Conservation (phyloP, 345 rosid genomes). For the Brassica napus region DNA sequence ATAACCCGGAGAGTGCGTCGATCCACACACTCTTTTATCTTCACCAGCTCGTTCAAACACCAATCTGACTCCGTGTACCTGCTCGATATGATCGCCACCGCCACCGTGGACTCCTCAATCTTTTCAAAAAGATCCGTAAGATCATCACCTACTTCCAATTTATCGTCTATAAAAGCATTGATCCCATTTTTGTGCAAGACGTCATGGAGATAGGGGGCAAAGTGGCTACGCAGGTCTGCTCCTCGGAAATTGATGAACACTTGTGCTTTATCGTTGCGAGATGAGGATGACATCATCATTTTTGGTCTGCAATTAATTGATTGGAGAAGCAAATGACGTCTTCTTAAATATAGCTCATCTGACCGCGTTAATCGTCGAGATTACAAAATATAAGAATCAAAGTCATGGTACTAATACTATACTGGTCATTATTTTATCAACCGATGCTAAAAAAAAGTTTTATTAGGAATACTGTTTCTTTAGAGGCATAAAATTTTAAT, state of each 20-base stretch:
- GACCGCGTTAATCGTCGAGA: conserved; percentile 1
- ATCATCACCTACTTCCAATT: not conserved
- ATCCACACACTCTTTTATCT: conserved; percentile 27
- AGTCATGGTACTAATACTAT: too few species aligned
- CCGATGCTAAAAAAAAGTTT: too few species aligned
- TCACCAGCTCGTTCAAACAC: conserved; percentile 36
- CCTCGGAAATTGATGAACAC: conserved; percentile 42
- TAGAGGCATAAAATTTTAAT: too few species aligned
- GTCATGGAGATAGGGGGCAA: conserved; percentile 9
- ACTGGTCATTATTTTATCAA: too few species aligned
- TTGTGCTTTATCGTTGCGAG: not conserved
- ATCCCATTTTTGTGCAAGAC: not conserved
- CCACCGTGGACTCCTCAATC: conserved; percentile 23
- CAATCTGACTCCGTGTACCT: conserved; percentile 27
- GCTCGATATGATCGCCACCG: conserved; percentile 19
- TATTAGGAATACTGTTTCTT: too few species aligned
- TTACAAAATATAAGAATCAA: not conserved
- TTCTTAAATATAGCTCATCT: conserved; percentile 1
- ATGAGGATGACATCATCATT: not conserved
- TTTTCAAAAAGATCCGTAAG: not conserved
- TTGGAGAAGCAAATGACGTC: not conserved
- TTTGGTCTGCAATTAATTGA: not conserved
- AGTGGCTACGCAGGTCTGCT: conserved; percentile 3
- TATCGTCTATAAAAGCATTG: conserved; percentile 16
- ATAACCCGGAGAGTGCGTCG: conserved; percentile 34